These are phyloP conservation scores for Platanthera zijinensis DNA, from an alignment of 106 monocot genomes.

Conservation along the genomic window DNA sequence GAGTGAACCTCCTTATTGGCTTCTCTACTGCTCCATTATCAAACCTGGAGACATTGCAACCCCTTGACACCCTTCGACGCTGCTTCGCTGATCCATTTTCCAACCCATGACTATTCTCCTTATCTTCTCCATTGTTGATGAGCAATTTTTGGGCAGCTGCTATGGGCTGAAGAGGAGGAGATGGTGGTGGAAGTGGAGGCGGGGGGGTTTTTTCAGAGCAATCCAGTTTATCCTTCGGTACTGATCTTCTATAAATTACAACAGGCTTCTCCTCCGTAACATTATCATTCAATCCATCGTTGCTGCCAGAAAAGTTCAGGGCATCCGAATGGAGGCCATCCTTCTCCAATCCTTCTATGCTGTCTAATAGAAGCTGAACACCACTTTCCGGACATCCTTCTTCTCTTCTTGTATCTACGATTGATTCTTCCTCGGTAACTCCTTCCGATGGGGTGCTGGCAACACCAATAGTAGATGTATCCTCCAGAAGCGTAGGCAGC, in stretches of 20 bases:
- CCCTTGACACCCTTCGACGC: not conserved
- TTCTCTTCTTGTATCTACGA: not conserved
- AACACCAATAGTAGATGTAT: not conserved
- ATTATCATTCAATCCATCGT: not conserved
- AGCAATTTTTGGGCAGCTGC: not conserved
- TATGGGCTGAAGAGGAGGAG: not conserved
- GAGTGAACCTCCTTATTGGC: constrained; percentile 23
- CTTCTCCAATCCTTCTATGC: not conserved
- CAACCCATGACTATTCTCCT: not conserved
- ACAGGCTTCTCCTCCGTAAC: not conserved
- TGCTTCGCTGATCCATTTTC: not conserved
- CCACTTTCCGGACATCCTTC: not conserved
- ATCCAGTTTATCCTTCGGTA: not conserved
- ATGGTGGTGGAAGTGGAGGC: not conserved
- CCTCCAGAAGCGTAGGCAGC: not conserved
- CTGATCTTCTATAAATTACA: constrained; percentile 11
- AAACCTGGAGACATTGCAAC: not conserved
- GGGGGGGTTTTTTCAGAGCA: not conserved
- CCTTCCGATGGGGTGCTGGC: not conserved
- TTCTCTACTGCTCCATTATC: not conserved
- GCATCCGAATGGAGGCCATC: not conserved
- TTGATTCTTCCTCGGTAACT: not conserved
- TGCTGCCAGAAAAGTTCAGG: not conserved
- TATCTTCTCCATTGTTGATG: not conserved
- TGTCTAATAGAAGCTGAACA: not conserved